Conservation (phyloP, 331 rosid species). For the Stylosanthes scabra region DNA sequence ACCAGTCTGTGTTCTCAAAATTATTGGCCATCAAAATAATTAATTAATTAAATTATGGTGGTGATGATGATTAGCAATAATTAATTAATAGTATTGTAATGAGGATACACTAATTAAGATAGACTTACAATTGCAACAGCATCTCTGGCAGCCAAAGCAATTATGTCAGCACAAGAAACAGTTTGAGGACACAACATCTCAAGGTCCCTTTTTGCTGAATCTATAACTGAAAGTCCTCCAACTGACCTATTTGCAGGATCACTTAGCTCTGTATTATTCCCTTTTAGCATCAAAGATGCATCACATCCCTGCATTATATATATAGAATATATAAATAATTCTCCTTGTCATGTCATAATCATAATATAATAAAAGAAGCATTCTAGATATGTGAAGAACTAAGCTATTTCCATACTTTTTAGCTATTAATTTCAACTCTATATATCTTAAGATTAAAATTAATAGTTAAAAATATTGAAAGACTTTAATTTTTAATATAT, state of each 20-base stretch:
- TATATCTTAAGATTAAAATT: no score
- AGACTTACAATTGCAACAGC: slow-evolving; percentile 59
- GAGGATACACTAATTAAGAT: background rate
- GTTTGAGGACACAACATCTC: slow-evolving; percentile 69
- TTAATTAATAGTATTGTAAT: background rate
- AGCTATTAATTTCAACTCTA: no score
- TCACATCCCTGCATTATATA: slow-evolving; percentile 70
- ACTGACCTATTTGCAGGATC: slow-evolving; percentile 73
- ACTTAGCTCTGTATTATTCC: slow-evolving; percentile 63
- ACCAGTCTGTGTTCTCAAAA: slow-evolving; percentile 58
- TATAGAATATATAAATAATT: background rate
- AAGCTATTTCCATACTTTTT: no score
- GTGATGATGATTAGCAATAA: background rate
- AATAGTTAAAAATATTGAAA: no score
- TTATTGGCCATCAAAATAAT: background rate
- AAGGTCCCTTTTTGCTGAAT: slow-evolving; percentile 62
- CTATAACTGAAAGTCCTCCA: slow-evolving; percentile 71
- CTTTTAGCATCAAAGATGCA: slow-evolving; percentile 70
- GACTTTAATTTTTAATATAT: no score
- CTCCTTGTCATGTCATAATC: no score
- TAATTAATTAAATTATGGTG: background rate
- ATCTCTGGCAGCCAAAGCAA: slow-evolving; percentile 64
- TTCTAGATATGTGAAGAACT: no score
- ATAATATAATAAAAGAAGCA: no score
- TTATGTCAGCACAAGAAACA: slow-evolving; percentile 80